phyloP scores from a whole-genome alignment of 495 filamentous ascomycete genomes.

The Talaromyces ruber region DNA sequence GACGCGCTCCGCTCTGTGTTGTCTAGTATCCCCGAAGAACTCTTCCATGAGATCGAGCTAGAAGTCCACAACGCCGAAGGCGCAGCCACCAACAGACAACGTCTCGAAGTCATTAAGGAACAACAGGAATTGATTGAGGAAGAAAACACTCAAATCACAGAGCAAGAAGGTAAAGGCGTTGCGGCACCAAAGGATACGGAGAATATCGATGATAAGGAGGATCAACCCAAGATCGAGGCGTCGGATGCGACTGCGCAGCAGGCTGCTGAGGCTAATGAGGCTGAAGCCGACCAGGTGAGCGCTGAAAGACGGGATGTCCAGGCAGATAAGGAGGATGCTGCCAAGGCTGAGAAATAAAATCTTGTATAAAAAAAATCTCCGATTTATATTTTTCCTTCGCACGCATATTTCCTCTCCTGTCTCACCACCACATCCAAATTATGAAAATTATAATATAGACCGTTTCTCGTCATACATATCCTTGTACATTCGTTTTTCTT shows the following conservation, averaged over 20 bases:
- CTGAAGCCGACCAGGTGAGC: slow-evolving; percentile 1
- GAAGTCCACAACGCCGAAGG: slow-evolving; percentile 97
- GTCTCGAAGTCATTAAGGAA: slow-evolving; percentile 97
- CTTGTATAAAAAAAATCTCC: not conserved
- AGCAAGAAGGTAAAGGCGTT: slow-evolving; percentile 47
- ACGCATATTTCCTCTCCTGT: not conserved
- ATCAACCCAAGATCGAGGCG: slow-evolving; percentile 7
- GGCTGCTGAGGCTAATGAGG: slow-evolving; percentile 6
- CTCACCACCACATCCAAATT: not conserved
- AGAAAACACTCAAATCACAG: slow-evolving; percentile 84
- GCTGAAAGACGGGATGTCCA: slow-evolving; percentile 7
- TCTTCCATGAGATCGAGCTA: slow-evolving; percentile 99
- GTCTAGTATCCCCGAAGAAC: slow-evolving; percentile 90
- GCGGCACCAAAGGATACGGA: slow-evolving; percentile 59
- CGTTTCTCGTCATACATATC: not conserved
- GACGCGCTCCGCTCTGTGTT: slow-evolving; percentile 88
- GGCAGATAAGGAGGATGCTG: slow-evolving; percentile 15
- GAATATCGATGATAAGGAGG: slow-evolving; percentile 76
- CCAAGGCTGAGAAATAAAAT: slow-evolving; percentile 2
- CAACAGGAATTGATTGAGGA: slow-evolving; percentile 97
- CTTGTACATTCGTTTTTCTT: not conserved
- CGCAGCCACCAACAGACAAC: slow-evolving; percentile 96
- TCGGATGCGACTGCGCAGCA: not conserved
- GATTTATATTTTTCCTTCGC: not conserved
- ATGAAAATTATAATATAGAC: not conserved